These are phyloP conservation scores for Cercospora nicotianae DNA, from an alignment of 2,329 filamentous ascomycete species.

Conservation along the genomic window DNA sequence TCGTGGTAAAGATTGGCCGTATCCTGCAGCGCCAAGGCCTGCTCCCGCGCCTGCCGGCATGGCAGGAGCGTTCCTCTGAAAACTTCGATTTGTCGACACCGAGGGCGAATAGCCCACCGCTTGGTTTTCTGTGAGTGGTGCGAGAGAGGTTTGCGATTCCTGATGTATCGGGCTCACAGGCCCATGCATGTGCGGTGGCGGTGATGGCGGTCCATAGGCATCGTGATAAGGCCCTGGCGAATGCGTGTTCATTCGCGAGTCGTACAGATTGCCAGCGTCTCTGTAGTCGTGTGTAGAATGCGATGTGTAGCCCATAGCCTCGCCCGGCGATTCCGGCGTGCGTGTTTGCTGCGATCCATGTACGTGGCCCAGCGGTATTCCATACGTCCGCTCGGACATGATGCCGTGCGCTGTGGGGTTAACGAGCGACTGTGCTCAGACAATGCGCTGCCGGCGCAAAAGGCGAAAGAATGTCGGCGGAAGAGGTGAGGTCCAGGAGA, in stretches of 20 bases:
- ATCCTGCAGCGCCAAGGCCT: conserved; percentile 18
- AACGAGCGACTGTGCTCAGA: conserved; percentile 4
- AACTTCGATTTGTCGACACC: conserved; percentile 22
- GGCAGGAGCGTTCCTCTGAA: conserved; percentile 10
- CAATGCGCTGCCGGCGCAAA: neutral
- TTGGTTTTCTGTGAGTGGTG: conserved; percentile 29
- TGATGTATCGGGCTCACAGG: conserved; percentile 24
- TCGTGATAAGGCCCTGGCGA: conserved; percentile 26
- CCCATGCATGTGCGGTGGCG: conserved; percentile 14
- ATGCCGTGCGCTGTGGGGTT: neutral
- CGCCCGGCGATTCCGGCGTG: conserved; percentile 16
- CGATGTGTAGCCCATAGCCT: conserved; percentile 13
- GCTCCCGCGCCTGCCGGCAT: conserved; percentile 16
- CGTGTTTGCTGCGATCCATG: conserved; percentile 17
- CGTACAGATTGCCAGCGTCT: conserved; percentile 36
- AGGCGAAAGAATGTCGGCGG: neutral
- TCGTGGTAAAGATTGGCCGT: conserved; percentile 22
- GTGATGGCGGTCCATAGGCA: conserved; percentile 21
- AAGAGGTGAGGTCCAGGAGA: neutral
- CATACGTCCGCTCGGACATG: conserved; percentile 30
- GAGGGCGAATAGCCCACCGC: conserved; percentile 16
- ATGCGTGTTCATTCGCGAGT: conserved; percentile 23
- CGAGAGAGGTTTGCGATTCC: conserved; percentile 31
- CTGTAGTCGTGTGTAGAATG: conserved; percentile 28
- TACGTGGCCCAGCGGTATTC: conserved; percentile 26